phyloP scores from a whole-genome alignment of 371 early-diverging fungal species.

The Mucor circinelloides region DNA sequence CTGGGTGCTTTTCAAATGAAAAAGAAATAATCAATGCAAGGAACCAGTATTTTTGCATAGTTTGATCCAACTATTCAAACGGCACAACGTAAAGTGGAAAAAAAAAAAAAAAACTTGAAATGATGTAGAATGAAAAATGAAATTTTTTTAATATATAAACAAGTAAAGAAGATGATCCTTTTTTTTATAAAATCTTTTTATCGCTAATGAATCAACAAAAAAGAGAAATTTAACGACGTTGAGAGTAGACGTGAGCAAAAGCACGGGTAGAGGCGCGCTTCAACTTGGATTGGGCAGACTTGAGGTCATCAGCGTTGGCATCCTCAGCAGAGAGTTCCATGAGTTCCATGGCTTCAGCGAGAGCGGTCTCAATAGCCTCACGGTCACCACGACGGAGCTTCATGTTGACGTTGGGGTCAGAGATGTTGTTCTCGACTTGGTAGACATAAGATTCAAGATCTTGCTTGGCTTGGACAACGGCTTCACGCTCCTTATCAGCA shows the following conservation, averaged over 20 bases:
- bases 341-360: slow-evolving; percentile 84
- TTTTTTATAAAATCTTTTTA: slow-evolving; percentile 3
- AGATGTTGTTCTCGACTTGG: slow-evolving; percentile 81
- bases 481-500: slow-evolving; percentile 81
- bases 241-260: slow-evolving; percentile 68
- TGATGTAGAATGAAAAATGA: not conserved
- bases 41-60: not conserved
- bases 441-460: slow-evolving; percentile 88
- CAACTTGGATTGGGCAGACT: slow-evolving; percentile 75
- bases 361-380: slow-evolving; percentile 86
- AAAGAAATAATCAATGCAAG: not conserved
- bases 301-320: slow-evolving; percentile 85
- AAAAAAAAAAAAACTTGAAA: not conserved
- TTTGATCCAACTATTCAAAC: too few species aligned
- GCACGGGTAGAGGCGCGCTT: slow-evolving; percentile 83
- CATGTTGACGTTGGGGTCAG: slow-evolving; percentile 79
- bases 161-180: slow-evolving; percentile 3
- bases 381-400: slow-evolving; percentile 80
- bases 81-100: too few species aligned
- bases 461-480: slow-evolving; percentile 83
- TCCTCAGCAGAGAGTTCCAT: slow-evolving; percentile 80
- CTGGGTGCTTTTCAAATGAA: not conserved
- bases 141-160: slow-evolving; percentile 8
- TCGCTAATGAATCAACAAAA: not conserved
- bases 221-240: slow-evolving; percentile 41